Evolutionary conservation across 2,329 filamentous ascomycete genomes (phyloP), one percentile per base, ranked within the genome.

Genomic region (Neonectria ditissima): DNA sequence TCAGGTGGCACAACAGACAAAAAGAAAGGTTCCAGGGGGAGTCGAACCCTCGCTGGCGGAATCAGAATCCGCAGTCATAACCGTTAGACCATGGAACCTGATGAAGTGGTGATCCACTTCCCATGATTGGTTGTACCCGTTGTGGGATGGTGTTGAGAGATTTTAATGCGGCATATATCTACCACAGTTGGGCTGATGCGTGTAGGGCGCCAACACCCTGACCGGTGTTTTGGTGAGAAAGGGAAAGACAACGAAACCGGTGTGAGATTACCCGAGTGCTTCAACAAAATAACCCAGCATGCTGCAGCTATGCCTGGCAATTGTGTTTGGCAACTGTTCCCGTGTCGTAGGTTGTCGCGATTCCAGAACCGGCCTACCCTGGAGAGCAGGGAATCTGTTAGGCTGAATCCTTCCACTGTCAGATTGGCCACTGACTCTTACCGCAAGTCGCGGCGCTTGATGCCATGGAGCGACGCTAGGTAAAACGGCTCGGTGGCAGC

Each of bases 21-120:
- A 43, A 54, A 63, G 47, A 44, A 56, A 68, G 62, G 66, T 67
- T 47, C 44, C 65, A 54, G 65, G 55, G 66, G 65, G 66, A 65
- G 66, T 68, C 66, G 62, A 68, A 68, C 66, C 64, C 66, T 67
- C 61, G 61, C 66, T 68, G 66, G 66, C 66, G 64, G 66, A 67
- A 67, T 67, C 64, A 67, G 61, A 68, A 68, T 65, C 64, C 64
- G 65, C 65, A 63, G 66, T 68, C 65, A 68, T 68, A 60, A 59
- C 65, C 63, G 66, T 66, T 66, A 66, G 66, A 66, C 66, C 66
- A 68, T 53, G 66, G 41, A 62, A 68, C 63, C 65, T 37, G 34
- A 7, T 45, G 24, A 47, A 56, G 62, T 53, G 43, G 44, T 52
- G 26, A 32, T 63, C 45, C 61, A 56, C 59, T 55, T 41, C 51